These are phyloP conservation scores for Trichoderma guizhouense DNA, from an alignment of 2,329 filamentous ascomycete genomes.

Conservation along the genomic window DNA sequence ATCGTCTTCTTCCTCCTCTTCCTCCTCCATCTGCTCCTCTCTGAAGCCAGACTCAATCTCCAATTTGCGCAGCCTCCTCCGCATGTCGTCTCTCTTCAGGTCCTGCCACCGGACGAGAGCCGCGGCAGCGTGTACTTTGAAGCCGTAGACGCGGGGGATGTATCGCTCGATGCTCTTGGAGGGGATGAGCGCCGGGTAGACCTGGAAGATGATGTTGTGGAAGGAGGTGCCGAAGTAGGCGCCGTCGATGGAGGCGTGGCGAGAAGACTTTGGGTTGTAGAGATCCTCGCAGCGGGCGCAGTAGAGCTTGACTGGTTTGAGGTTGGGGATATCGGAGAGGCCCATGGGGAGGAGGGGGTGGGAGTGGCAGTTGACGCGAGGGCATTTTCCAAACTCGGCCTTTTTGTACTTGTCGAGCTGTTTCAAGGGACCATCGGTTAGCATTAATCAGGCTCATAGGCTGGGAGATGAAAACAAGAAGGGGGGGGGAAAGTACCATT, in stretches of 20 bases:
- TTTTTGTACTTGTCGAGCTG: conserved; percentile 99
- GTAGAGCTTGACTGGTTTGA: conserved; percentile 93
- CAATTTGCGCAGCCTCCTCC: conserved; percentile 65
- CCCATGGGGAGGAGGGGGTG: conserved; percentile 95
- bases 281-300: conserved; percentile 96
- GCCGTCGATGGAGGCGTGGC: conserved; percentile 91
- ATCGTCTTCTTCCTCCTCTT: conserved; percentile 60
- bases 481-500: conserved; percentile 63
- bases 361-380: conserved; percentile 88
- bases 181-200: conserved; percentile 87
- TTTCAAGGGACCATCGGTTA: neutral
- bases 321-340: conserved; percentile 81
- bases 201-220: conserved; percentile 98
- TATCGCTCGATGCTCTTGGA: conserved; percentile 83
- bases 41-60: conserved; percentile 79
- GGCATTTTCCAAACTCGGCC: conserved; percentile 95
- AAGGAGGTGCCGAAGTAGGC: conserved; percentile 98
- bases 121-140: conserved; percentile 88
- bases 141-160: conserved; percentile 87
- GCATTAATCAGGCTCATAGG: neutral
- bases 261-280: conserved; percentile 97
- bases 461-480: neutral
- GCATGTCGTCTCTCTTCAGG: conserved; percentile 75
- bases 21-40: conserved; percentile 59
- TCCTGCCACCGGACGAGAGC: conserved; percentile 91